A percentile compares a stretch with the other conserved stretches of the same genome.
These are phyloP conservation scores for Corynascus novoguineensis DNA, from an alignment of 495 filamentous ascomycete genomes.

Conservation along the genomic window DNA sequence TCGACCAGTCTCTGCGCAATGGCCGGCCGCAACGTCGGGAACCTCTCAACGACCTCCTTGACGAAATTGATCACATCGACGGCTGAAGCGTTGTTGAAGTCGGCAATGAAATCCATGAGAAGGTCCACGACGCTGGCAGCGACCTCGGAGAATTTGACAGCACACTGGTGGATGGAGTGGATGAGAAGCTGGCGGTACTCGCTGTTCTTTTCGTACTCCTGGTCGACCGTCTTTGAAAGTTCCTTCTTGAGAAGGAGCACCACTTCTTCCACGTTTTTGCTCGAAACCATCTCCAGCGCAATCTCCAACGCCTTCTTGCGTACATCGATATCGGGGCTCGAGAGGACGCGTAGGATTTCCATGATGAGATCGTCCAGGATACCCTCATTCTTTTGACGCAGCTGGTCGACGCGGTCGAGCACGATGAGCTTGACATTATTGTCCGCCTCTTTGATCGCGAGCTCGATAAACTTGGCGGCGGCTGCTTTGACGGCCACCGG, in stretches of 20 bases:
- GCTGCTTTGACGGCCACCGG: slow-evolving; percentile 97
- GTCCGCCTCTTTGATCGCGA: slow-evolving; percentile 93
- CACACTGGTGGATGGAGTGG: slow-evolving; percentile 94
- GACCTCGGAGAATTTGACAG: slow-evolving; percentile 97
- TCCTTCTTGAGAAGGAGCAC: slow-evolving; percentile 96
- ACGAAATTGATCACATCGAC: slow-evolving; percentile 98
- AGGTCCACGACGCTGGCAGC: slow-evolving; percentile 94
- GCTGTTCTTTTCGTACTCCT: slow-evolving; percentile 98
- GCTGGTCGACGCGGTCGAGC: slow-evolving; percentile 85
- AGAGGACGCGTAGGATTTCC: slow-evolving; percentile 95
- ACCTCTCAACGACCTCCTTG: slow-evolving; percentile 98
- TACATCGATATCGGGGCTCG: slow-evolving; percentile 94
- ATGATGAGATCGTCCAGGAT: slow-evolving; percentile 94
- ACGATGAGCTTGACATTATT: slow-evolving; percentile 99
- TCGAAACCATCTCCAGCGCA: slow-evolving; percentile 95
- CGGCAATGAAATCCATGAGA: slow-evolving; percentile 99
- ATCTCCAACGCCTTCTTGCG: slow-evolving; percentile 86
- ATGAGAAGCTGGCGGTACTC: slow-evolving; percentile 95
- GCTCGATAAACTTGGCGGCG: slow-evolving; percentile 90
- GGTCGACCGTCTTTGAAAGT: slow-evolving; percentile 93
- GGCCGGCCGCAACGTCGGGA: slow-evolving; percentile 77
- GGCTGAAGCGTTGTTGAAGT: slow-evolving; percentile 94
- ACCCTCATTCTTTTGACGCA: slow-evolving; percentile 87
- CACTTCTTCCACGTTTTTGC: slow-evolving; percentile 98
- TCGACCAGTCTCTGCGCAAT: slow-evolving; percentile 86